These are phyloP conservation scores for Lagenaria siceraria DNA, from an alignment of 306 rosid species.

Conservation along the genomic window DNA sequence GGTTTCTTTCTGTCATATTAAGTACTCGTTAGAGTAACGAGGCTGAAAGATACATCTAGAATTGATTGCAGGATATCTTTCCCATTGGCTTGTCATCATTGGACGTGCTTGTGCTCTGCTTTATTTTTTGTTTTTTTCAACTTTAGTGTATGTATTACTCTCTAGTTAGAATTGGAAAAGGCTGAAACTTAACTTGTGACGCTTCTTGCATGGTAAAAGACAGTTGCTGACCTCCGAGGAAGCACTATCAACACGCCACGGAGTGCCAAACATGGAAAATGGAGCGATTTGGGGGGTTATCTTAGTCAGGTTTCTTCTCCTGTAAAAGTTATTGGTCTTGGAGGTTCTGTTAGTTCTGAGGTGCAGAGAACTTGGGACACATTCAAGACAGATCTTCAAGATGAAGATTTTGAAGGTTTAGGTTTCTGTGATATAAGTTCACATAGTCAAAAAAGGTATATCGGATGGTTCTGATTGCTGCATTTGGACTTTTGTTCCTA, in stretches of 20 bases:
- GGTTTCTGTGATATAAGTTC: not conserved
- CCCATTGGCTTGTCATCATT: not conserved
- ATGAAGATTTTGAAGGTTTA: conserved; percentile 49
- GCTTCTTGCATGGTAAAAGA: conserved; percentile 47
- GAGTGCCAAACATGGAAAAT: conserved; percentile 14
- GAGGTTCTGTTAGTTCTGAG: conserved; percentile 31
- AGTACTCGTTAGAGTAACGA: not conserved
- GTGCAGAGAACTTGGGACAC: conserved; percentile 58
- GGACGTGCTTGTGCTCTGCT: not conserved
- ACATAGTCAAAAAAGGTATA: not conserved
- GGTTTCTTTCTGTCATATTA: not conserved
- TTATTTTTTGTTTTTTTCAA: not conserved
- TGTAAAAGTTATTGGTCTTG: conserved; percentile 18
- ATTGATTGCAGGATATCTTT: not conserved
- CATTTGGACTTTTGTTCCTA: not conserved
- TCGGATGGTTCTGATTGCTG: not conserved
- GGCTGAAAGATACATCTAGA: not conserved
- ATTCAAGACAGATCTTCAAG: conserved; percentile 42
- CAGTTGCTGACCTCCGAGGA: conserved; percentile 27
- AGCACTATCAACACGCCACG: conserved; percentile 25
- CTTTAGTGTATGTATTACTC: not conserved
- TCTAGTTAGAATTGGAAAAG: not conserved
- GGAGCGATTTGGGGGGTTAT: conserved; percentile 19
- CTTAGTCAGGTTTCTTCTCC: conserved; percentile 22
- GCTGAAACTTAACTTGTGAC: conserved; percentile 29